phyloP scores from a whole-genome alignment of 768 basidiomycete genomes.

The Trametes cinnabarina region DNA sequence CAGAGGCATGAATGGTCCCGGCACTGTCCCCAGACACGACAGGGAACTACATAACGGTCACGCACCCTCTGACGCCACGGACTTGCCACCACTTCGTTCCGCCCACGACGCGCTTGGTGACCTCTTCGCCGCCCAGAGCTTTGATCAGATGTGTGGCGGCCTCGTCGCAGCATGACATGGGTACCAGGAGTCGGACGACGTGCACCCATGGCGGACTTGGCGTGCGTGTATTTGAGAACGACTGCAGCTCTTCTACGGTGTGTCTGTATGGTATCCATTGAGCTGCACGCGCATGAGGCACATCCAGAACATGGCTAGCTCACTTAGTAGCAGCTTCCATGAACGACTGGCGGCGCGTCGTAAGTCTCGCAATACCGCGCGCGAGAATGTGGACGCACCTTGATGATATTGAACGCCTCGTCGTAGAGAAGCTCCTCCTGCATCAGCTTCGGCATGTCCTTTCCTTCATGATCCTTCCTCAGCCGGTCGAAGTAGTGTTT shows the following conservation, averaged over 20 bases:
- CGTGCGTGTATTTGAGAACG: constrained; percentile 77
- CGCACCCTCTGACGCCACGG: constrained; percentile 74
- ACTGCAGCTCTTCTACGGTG: constrained; percentile 81
- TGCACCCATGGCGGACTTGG: constrained; percentile 85
- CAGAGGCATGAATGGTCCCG: no score
- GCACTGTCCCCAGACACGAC: no score
- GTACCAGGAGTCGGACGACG: constrained; percentile 67
- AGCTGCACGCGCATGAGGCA: neutral
- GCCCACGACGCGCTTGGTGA: constrained; percentile 68
- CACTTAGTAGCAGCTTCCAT: constrained; percentile 68
- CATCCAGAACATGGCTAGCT: constrained; percentile 26
- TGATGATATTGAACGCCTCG: neutral
- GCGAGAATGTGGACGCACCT: no score
- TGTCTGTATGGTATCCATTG: constrained; percentile 46
- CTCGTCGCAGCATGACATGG: constrained; percentile 70
- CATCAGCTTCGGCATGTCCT: constrained; percentile 48
- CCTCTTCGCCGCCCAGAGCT: constrained; percentile 82
- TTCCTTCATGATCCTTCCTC: constrained; percentile 33
- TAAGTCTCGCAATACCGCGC: no score
- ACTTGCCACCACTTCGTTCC: constrained; percentile 99
- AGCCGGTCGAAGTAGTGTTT: constrained; percentile 80
- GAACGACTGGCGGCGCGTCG: constrained; percentile 52
- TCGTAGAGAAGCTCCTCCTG: constrained; percentile 81
- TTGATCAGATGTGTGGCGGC: constrained; percentile 72
- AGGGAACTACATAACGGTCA: constrained; percentile 21